Base-by-base conservation (phyloP, 192 early-diverging fungal species). In the Umbelopsis ramanniana region DNA sequence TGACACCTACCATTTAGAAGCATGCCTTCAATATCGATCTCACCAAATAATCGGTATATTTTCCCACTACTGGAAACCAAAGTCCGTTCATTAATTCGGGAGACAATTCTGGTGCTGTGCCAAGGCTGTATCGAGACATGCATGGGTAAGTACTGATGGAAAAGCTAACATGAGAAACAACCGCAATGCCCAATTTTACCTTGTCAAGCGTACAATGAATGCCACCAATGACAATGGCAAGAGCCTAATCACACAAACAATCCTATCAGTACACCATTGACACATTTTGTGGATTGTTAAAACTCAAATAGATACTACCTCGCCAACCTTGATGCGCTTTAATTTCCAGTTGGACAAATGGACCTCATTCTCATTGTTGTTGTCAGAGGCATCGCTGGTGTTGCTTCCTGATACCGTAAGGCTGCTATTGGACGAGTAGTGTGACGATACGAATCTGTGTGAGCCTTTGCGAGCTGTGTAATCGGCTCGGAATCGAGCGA, bases 1-100 rank as follows among this genome's bases (percentile, higher is more conserved):
- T 6, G 0, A 43, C 6, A 0, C 40, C 37, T 63, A 63, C 57
- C 57, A 37, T 63, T 63, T 19, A 63, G 33, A 10, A 63, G 57
- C 57, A 63, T 63, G 26, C 57, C 57, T 63, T 63, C 57, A 63
- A 63, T 14, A 63, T 63, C 57, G 5, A 63, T 22, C 19, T 63
- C 57, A 37, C 57, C 57, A 14, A 37, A 37, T 38, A 63, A 37
- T 17, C 33, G 26, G 14, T 63, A 63, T 17, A 63, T 26, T 11
- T 63, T 63, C 12, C 57, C 57, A n/a, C 57, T 63, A 63, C 57
- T 63, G 17, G 57, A 63, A 0, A 63, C 57, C 26, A 63, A 35
- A 8, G 57, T 63, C 29, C 57, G 57, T 63, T 63, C 57, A 63
- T 63, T 33, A 17, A 63, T 63, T 2, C 57, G 57, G 3, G 57